Conservation (phyloP, 1,139 yeast species). For the Hyphopichia khmerensis region DNA sequence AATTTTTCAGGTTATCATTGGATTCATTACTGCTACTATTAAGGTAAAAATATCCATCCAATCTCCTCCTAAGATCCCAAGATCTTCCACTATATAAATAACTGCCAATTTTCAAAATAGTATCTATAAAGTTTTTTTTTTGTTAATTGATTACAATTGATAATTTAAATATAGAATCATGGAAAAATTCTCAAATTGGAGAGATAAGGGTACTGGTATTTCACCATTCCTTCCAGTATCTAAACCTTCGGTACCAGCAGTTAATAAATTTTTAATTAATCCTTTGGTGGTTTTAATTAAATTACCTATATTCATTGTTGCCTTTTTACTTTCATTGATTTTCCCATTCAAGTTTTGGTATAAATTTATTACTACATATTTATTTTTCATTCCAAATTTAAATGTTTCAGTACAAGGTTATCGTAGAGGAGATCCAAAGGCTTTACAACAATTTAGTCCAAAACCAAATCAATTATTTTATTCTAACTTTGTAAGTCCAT, state of each 20-base stretch:
- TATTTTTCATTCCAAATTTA: constrained; percentile 28
- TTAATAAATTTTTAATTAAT: constrained; percentile 6
- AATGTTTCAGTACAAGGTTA: constrained; percentile 53
- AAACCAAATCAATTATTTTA: constrained; percentile 42
- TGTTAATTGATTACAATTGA: too few relatives aligned
- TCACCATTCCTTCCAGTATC: constrained; percentile 66
- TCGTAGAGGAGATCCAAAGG: constrained; percentile 41
- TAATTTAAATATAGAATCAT: constrained; percentile 22
- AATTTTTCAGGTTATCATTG: background rate
- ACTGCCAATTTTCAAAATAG: too few relatives aligned
- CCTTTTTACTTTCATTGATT: constrained; percentile 7
- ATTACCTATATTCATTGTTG: constrained; percentile 26
- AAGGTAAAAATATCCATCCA: too few relatives aligned
- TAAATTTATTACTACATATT: constrained; percentile 11
- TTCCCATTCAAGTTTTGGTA: constrained; percentile 9
- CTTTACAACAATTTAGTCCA: constrained; percentile 47
- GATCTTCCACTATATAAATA: too few relatives aligned
- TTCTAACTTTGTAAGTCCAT: constrained; percentile 55
- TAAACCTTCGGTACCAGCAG: constrained; percentile 9
- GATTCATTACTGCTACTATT: too few relatives aligned
- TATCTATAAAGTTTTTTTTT: too few relatives aligned
- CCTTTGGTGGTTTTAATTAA: constrained; percentile 19
- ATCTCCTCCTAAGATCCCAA: too few relatives aligned
- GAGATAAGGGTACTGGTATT: constrained; percentile 82
- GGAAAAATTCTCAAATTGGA: constrained; percentile 75